Conservation (phyloP, 208 protist genomes). For the Acanthamoeba lenticulata region DNA sequence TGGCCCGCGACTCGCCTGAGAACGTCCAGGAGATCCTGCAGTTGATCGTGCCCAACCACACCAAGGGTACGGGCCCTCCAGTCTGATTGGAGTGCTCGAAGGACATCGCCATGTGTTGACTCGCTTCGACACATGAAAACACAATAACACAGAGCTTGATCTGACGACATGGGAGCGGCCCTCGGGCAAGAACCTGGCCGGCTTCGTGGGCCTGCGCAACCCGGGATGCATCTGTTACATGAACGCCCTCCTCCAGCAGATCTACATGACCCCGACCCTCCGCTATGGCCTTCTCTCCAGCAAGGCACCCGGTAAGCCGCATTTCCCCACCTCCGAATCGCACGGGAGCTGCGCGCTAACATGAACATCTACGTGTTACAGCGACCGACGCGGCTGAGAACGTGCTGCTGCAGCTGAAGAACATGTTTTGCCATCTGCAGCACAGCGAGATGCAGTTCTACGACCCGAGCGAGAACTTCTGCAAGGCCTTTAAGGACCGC, state of each 20-base stretch:
- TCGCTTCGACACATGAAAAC: no score
- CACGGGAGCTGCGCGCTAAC: background rate
- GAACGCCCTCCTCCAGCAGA: constrained; percentile 67
- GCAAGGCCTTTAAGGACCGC: constrained; percentile 49
- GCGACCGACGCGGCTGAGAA: background rate
- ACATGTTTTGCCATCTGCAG: constrained; percentile 61
- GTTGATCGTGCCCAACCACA: constrained; percentile 28
- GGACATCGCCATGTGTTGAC: background rate
- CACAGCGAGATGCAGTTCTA: constrained; percentile 63
- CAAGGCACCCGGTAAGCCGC: background rate
- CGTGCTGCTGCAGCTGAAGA: constrained; percentile 49
- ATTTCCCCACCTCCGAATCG: background rate
- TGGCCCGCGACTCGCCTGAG: background rate
- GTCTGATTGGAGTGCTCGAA: background rate
- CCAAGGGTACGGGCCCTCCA: background rate
- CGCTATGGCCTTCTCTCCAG: constrained; percentile 41
- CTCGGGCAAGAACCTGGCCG: constrained; percentile 32
- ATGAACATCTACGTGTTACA: no score
- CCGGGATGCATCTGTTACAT: constrained; percentile 67
- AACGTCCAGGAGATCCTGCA: constrained; percentile 22
- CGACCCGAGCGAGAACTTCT: constrained; percentile 24
- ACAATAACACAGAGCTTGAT: background rate
- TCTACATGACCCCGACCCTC: constrained; percentile 68
- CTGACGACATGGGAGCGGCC: background rate
- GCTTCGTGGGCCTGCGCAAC: constrained; percentile 66